Base-by-base conservation (phyloP, 345 rosid species). In the Bruguiera gymnorhiza region DNA sequence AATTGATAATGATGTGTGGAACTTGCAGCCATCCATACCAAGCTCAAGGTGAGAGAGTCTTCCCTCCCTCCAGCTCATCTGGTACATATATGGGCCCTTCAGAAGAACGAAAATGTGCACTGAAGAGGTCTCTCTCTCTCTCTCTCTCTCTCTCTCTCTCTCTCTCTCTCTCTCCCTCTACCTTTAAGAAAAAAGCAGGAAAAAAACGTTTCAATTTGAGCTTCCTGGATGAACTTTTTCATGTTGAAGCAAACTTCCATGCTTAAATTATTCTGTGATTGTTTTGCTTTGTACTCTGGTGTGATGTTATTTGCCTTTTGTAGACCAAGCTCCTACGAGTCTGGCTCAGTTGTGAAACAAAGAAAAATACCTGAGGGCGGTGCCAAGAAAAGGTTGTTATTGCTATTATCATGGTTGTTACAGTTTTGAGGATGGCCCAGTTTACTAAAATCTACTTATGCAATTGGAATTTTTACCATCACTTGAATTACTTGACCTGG, bases 301-400 rank as follows among this genome's bases (percentile, higher is more conserved):
- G 18, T 24, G 70, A 58, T 53, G 20, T 66, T 77, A 10, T 53
- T 8, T 61, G 39, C 71, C 43, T 69, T 60, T 27, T 75, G 78
- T 83, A 91, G 99, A 77, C 76, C 87, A 63, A 73, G 73, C 65
- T 78, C 86, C 36, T 67, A 69, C 53, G 65, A 59, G 48, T 73
- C 81, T 65, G 70, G 73, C 75, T 75, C 79, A 18, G 48, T 64
- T 65, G 31, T 58, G 70, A 77, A 81, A 68, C 91, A 80, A 69
- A 91, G 87, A 86, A 85, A 82, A 87, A 73, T 83, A 60, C 50
- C 83, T 60, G 96, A 87, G 70, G 86, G 93, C 75, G 83, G 84
- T 70, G 75, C 81, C 70, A 89, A 84, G 78, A 95, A 83, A 77
- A 89, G 97, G 95, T 86, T 67, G 32, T 53, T 60, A 23, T 19